Evolutionary conservation across 768 basidiomycete genomes (phyloP), one percentile per base, ranked within the genome.

Genomic region (Kwoniella sp.): DNA sequence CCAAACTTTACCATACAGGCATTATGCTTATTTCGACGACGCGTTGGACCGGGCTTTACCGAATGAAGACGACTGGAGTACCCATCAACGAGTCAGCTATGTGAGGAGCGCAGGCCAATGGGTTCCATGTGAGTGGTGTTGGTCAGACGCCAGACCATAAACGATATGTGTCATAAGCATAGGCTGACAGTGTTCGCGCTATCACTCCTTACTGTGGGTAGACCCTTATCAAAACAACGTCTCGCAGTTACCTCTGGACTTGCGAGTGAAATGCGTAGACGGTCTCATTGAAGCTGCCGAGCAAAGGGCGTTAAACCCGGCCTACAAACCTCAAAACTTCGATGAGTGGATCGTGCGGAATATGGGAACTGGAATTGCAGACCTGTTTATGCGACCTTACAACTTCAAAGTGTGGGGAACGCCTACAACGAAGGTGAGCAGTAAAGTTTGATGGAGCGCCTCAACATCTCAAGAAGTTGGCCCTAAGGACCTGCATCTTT

Each of bases 381-480:
- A 81, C 54, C 49, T 77, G 33, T 82, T 82, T 74, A 82, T 82
- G 81, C 64, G 77, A 24, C 79, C 79, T 40, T 82, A 82, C 70
- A 82, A 82, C 67, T 81, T 76, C 71, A 79, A 79, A 65, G 81
- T 82, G 19, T 82, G 81, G 81, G 81, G 79, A 24, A 79, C 80
- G 6, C 80, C 75, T 10, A 77, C 80, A 1, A 70, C 65, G 22
- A 72, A 79, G 58, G 80, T 80, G 53, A 55, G 71, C 55, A 10
- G 17, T 44, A n/a, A n/a, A n/a, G n/a, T n/a, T n/a, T n/a, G n/a
- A n/a, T n/a, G n/a, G n/a, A n/a, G n/a, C n/a, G n/a, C n/a, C n/a
- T n/a, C n/a, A n/a, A n/a, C n/a, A n/a, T n/a, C n/a, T n/a, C n/a
- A n/a, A n/a, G n/a, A n/a, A n/a, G n/a, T n/a, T n/a, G n/a, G n/a